Evolutionary conservation across 1,284 basidiomycete species (phyloP).

Genomic region (Rugosomyces carneus): DNA sequence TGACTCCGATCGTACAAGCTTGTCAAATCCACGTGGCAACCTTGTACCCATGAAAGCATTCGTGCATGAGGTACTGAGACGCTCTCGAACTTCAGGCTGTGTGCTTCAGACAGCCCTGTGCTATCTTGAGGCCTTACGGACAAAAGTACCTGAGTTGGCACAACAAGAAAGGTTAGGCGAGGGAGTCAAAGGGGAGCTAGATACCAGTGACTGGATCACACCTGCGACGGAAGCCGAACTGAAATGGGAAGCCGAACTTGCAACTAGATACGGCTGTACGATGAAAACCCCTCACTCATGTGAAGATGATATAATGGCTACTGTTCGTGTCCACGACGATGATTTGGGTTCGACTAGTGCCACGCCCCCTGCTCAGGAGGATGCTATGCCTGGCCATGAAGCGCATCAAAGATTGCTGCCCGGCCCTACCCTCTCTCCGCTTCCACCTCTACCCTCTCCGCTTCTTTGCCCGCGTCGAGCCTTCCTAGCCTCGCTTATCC

Average conservation of each 20-base stretch:
- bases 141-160: constrained; percentile 56
- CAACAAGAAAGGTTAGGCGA: constrained; percentile 40
- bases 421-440: constrained; percentile 4
- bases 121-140: constrained; percentile 68
- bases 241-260: constrained; percentile 25
- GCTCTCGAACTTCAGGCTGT: constrained; percentile 68
- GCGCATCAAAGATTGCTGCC: constrained; percentile 4
- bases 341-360: constrained; percentile 4
- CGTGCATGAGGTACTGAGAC: constrained; percentile 71
- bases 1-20: constrained; percentile 1
- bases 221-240: constrained; percentile 39
- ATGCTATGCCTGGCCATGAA: neutral
- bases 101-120: constrained; percentile 75
- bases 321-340: constrained; percentile 31
- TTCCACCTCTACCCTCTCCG: constrained; percentile 60
- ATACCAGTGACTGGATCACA: constrained; percentile 40
- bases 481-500: constrained; percentile 83
- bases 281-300: constrained; percentile 4
- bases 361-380: neutral
- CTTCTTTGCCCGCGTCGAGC: constrained; percentile 83
- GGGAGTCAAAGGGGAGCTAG: constrained; percentile 33
- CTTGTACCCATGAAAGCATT: constrained; percentile 60
- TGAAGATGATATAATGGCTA: constrained; percentile 30
- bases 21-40: constrained; percentile 24
- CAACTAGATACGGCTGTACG: constrained; percentile 6